Evolutionary conservation across 306 rosid genomes (phyloP).

Genomic region (Urtica urens): DNA sequence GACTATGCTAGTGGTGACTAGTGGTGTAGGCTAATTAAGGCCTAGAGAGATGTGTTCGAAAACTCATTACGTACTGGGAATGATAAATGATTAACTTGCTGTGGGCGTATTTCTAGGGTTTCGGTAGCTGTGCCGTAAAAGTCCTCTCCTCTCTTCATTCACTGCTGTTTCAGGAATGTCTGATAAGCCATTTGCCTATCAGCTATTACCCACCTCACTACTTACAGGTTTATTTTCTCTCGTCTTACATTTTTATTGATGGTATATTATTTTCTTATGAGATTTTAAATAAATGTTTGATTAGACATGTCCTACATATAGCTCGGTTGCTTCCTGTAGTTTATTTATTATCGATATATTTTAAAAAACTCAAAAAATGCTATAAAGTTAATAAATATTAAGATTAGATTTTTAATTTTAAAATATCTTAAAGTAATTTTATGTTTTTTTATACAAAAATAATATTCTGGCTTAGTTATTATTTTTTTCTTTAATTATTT

Average conservation of each 20-base stretch:
- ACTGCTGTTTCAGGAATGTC: background rate
- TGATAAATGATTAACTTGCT: constrained; percentile 4
- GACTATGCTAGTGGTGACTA: no score
- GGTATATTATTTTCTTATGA: background rate
- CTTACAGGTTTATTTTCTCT: background rate
- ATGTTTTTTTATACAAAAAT: no score
- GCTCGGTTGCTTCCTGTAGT: no score
- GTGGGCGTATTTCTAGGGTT: background rate
- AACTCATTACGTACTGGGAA: background rate
- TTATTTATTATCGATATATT: no score
- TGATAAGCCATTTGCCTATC: background rate
- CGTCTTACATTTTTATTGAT: background rate
- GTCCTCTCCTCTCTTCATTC: background rate
- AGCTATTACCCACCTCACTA: background rate
- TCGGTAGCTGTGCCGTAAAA: background rate
- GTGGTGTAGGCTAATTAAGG: constrained; percentile 2
- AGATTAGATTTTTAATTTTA: no score
- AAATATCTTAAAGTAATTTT: no score
- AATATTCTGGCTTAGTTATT: no score
- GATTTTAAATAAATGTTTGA: no score
- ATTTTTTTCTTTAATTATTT: no score
- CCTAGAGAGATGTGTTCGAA: background rate
- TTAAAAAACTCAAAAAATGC: no score
- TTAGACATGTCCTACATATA: no score
- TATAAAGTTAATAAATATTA: no score